phyloP scores from a whole-genome alignment of 345 rosid genomes.

The Acer yangbiense region DNA sequence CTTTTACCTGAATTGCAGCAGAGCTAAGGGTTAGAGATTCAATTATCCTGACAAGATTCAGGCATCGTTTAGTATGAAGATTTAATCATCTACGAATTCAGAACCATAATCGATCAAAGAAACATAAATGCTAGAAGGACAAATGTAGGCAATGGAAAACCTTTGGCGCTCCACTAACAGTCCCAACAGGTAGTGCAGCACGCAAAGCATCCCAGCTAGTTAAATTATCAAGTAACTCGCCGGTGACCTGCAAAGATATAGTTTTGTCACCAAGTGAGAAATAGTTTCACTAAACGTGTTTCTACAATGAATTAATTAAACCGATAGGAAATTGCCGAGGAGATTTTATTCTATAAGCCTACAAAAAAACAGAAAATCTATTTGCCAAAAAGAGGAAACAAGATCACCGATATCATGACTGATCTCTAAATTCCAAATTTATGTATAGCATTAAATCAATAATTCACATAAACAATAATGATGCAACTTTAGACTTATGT shows the following conservation, averaged over 20 bases:
- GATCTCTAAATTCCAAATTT: neutral
- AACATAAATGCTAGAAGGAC: neutral
- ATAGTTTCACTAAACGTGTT: neutral
- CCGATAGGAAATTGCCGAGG: neutral
- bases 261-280: neutral
- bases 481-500: neutral
- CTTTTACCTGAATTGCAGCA: slow-evolving; percentile 64
- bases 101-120: neutral
- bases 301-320: neutral
- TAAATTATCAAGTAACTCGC: slow-evolving; percentile 74
- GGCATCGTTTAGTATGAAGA: neutral
- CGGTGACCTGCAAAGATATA: slow-evolving; percentile 58
- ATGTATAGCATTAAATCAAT: neutral
- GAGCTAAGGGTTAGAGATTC: neutral
- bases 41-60: neutral
- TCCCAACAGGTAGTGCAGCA: slow-evolving; percentile 91
- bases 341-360: neutral
- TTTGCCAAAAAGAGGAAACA: neutral
- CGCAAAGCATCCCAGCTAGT: slow-evolving; percentile 93
- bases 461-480: neutral
- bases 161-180: slow-evolving; percentile 98
- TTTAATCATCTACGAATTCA: neutral
- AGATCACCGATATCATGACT: neutral
- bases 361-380: neutral
- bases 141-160: slow-evolving; percentile 31